Evolutionary conservation across 2,329 filamentous ascomycete species (phyloP).

Genomic region (Colletotrichum graminicola): DNA sequence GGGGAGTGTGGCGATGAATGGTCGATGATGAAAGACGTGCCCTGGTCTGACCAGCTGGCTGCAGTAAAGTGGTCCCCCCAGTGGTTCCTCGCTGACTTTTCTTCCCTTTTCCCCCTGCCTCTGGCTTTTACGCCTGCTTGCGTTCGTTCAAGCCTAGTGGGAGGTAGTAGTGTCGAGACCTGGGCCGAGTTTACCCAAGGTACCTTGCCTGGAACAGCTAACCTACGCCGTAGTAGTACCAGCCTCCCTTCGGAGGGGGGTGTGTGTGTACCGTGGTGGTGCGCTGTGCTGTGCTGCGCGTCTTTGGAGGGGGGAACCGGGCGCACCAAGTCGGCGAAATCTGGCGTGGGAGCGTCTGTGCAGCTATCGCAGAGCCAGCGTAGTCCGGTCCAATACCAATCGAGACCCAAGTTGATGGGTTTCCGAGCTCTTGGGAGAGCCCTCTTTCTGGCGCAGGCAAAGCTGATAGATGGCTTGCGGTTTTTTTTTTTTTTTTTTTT

Average conservation of each 20-base stretch:
- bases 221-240: constrained; percentile 12
- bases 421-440: constrained; percentile 4
- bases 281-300: background rate
- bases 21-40: constrained; percentile 43
- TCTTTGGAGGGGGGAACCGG: constrained; percentile 34
- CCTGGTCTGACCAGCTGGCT: constrained; percentile 41
- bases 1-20: constrained; percentile 43
- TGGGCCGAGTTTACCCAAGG: constrained; percentile 33
- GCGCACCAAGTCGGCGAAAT: constrained; percentile 40
- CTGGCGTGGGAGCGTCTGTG: constrained; percentile 40
- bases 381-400: constrained; percentile 38
- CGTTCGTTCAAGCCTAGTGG: constrained; percentile 39
- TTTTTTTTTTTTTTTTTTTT: too few species aligned
- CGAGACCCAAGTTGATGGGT: constrained; percentile 37
- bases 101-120: constrained; percentile 35
- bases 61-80: constrained; percentile 39
- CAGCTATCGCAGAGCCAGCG: constrained; percentile 38
- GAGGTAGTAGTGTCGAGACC: constrained; percentile 33
- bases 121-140: constrained; percentile 40
- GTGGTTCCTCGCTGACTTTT: constrained; percentile 41
- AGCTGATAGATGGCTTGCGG: constrained; percentile 9
- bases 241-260: constrained; percentile 28
- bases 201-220: constrained; percentile 22
- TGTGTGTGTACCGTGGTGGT: background rate
- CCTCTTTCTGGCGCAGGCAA: background rate